phyloP scores from a whole-genome alignment of 2,329 filamentous ascomycete genomes.

The Teratosphaeria epicoccoides region DNA sequence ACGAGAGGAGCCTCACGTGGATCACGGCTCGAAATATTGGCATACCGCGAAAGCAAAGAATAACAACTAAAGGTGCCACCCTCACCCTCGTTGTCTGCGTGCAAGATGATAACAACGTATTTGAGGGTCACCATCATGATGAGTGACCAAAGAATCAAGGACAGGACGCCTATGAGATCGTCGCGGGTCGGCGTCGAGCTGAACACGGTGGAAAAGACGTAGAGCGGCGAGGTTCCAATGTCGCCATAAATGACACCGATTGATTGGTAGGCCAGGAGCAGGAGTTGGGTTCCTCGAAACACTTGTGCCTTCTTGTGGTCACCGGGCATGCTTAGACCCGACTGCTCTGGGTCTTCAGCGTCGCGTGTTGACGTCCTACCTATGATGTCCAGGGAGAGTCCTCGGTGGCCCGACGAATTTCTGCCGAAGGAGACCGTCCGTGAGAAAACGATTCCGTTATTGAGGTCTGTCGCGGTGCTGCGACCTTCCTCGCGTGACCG shows the following conservation, averaged over 20 bases:
- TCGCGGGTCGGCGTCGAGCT: conserved; percentile 41
- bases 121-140: conserved; percentile 60
- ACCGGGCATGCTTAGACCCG: conserved; percentile 14
- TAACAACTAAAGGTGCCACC: conserved; percentile 61
- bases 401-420: conserved; percentile 1
- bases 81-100: conserved; percentile 60
- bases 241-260: conserved; percentile 60
- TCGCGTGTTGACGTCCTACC: conserved; percentile 3
- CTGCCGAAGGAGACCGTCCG: conserved; percentile 7
- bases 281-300: conserved; percentile 23
- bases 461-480: neutral
- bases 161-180: conserved; percentile 54
- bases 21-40: conserved; percentile 50
- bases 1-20: conserved; percentile 46
- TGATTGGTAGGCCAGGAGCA: conserved; percentile 52
- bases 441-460: conserved; percentile 7
- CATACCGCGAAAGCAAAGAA: conserved; percentile 51
- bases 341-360: conserved; percentile 14
- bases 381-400: conserved; percentile 3
- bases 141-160: conserved; percentile 59
- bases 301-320: conserved; percentile 21
- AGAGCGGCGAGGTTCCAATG: conserved; percentile 57
- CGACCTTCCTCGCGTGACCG: neutral
- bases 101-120: conserved; percentile 55
- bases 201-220: conserved; percentile 62